Conservation (phyloP, 257 asterid genomes). For the Forsythia suspensa region DNA sequence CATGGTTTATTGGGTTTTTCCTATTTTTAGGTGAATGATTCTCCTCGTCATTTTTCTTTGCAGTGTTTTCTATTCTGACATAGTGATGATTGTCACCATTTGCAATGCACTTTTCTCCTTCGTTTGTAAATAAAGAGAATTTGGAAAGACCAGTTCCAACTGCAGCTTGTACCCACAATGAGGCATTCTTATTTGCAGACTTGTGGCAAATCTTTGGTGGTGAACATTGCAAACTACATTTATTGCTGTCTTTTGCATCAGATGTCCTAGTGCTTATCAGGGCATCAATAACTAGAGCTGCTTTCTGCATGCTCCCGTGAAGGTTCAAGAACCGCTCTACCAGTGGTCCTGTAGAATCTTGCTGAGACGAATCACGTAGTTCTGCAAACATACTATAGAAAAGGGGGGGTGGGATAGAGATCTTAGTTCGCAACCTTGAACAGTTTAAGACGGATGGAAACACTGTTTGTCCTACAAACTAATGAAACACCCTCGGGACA, state of each 20-base stretch:
- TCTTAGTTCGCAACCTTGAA: conserved; percentile 15
- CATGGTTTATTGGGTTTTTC: conserved; percentile 30
- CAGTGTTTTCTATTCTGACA: conserved; percentile 45
- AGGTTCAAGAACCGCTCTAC: conserved; percentile 67
- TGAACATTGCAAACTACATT: conserved; percentile 13
- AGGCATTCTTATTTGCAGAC: conserved; percentile 45
- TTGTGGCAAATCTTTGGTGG: conserved; percentile 21
- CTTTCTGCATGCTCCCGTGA: conserved; percentile 51
- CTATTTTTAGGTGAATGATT: conserved; percentile 30
- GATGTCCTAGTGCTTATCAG: conserved; percentile 30
- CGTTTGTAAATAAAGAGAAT: conserved; percentile 58
- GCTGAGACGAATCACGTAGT: conserved; percentile 54
- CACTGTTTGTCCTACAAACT: not conserved
- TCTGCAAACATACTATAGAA: conserved; percentile 66
- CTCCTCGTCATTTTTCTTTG: conserved; percentile 31
- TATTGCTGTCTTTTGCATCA: conserved; percentile 26
- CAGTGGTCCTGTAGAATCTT: conserved; percentile 48
- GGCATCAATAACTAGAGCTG: conserved; percentile 31
- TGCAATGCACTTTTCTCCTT: conserved; percentile 36
- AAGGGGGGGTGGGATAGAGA: not conserved
- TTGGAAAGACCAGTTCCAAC: conserved; percentile 64
- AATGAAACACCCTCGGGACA: not conserved
- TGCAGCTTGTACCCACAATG: conserved; percentile 88
- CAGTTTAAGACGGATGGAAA: not conserved
- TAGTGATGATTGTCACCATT: conserved; percentile 42